phyloP scores from a whole-genome alignment of 345 rosid genomes.

The Citrus sinensis region DVS_A1.0 CM039168.1:27265001-27265500 shows the following conservation, averaged over 20 bases:
- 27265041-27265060: constrained; percentile 80
- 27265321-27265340: constrained; percentile 52
- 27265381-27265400: constrained; percentile 32
- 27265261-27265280: constrained; percentile 98
- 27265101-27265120: constrained; percentile 55
- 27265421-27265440: constrained; percentile 96
- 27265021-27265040: constrained; percentile 91
- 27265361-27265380: constrained; percentile 81
- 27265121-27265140: constrained; percentile 37
- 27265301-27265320: constrained; percentile 65
- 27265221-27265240: constrained; percentile 99
- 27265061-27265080: constrained; percentile 30
- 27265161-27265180: constrained; percentile 96
- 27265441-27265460: constrained; percentile 90
- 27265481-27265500: constrained; percentile 41
- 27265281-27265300: constrained; percentile 96
- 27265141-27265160: constrained; percentile 79
- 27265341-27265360: constrained; percentile 49
- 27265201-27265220: constrained; percentile 76
- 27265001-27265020: constrained; percentile 83
- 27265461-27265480: constrained; percentile 60
- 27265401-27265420: constrained; percentile 57
- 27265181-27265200: constrained; percentile 90
- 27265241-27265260: constrained; percentile 86
- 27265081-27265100: constrained; percentile 45